A percentile compares a stretch with the other conserved stretches of the same genome.
These are phyloP conservation scores for Xylaria intraflava DNA, from an alignment of 495 filamentous ascomycete genomes.

Conservation along the genomic window DNA sequence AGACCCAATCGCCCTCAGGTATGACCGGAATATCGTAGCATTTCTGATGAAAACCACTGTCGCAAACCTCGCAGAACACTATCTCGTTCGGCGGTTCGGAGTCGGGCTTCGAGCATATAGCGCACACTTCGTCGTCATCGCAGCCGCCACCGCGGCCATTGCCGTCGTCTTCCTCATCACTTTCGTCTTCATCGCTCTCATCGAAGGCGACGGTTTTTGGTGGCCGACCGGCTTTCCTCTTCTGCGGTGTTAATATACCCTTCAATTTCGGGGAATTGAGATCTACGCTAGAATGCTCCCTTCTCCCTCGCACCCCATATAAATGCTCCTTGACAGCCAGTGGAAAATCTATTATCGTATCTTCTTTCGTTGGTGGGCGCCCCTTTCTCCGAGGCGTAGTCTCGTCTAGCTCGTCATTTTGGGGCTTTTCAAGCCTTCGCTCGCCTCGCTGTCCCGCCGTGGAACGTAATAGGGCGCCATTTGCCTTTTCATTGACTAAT, in stretches of 20 bases:
- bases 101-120: conserved; percentile 43
- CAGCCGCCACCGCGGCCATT: conserved; percentile 21
- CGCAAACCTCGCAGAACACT: conserved; percentile 89
- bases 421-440: not conserved
- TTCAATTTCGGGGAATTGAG: conserved; percentile 20
- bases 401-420: not conserved
- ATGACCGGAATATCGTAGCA: conserved; percentile 80
- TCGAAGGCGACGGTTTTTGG: conserved; percentile 39
- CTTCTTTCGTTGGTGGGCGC: conserved; percentile 10
- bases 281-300: not conserved
- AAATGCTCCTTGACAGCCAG: conserved; percentile 2
- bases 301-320: conserved; percentile 1
- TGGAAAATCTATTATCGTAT: not conserved
- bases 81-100: conserved; percentile 52
- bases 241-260: conserved; percentile 36
- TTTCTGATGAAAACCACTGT: conserved; percentile 79
- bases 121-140: conserved; percentile 42
- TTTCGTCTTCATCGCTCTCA: conserved; percentile 5
- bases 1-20: conserved; percentile 87
- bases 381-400: conserved; percentile 18
- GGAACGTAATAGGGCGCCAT: conserved; percentile 4
- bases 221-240: conserved; percentile 20
- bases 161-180: conserved; percentile 10
- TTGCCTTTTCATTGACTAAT: conserved; percentile 5
- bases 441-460: not conserved